Evolutionary conservation across 2,329 filamentous ascomycete genomes (phyloP).

Genomic region (Botryotinia narcissicola): DNA sequence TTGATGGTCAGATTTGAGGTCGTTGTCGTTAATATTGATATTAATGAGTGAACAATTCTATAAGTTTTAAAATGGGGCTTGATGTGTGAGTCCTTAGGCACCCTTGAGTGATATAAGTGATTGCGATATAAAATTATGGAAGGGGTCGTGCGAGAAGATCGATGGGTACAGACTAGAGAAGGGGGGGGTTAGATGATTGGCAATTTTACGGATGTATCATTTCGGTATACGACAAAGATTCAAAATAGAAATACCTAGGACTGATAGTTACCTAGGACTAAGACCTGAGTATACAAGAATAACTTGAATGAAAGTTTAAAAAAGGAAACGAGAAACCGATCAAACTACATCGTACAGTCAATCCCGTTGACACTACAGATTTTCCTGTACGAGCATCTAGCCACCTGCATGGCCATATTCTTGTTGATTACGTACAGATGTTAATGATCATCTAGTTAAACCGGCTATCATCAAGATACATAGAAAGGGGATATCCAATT

Average conservation of each 20-base stretch:
- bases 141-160: background rate
- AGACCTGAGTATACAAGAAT: background rate
- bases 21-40: background rate
- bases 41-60: background rate
- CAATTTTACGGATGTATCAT: slow-evolving; percentile 2
- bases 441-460: background rate
- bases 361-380: background rate
- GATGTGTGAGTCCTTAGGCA: background rate
- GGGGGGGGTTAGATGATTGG: background rate
- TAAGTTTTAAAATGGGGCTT: background rate
- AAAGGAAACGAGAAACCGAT: background rate
- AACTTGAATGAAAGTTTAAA: background rate
- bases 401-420: background rate
- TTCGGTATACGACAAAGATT: background rate
- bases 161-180: background rate
- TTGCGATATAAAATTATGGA: background rate
- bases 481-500: background rate
- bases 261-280: background rate
- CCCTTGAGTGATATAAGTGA: too few relatives aligned
- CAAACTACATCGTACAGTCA: background rate
- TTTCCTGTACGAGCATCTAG: slow-evolving; percentile 4
- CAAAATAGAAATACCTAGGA: background rate
- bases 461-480: background rate
- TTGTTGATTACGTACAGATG: background rate
- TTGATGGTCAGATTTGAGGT: background rate